Evolutionary conservation across 371 early-diverging fungal species (phyloP).

Genomic region (Syncephalastrum racemosum): DNA sequence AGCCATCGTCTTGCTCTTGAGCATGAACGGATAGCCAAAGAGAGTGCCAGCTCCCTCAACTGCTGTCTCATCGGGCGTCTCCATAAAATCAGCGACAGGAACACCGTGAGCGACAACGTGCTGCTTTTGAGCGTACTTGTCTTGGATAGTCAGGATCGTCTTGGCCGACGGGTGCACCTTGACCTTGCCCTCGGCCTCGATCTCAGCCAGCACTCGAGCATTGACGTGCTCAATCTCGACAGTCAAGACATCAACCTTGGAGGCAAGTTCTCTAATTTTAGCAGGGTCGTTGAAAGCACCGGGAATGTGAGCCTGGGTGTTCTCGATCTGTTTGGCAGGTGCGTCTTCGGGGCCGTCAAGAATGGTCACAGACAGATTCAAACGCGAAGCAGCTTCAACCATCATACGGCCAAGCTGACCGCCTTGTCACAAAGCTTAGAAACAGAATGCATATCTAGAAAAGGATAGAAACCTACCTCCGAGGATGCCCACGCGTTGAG

Average conservation of each 20-base stretch:
- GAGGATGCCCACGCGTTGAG: slow-evolving; percentile 65
- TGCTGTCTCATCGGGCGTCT: slow-evolving; percentile 51
- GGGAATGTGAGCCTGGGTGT: slow-evolving; percentile 66
- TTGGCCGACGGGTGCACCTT: slow-evolving; percentile 76
- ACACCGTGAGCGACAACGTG: slow-evolving; percentile 63
- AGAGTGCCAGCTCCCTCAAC: slow-evolving; percentile 52
- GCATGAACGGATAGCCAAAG: slow-evolving; percentile 92
- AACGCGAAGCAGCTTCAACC: slow-evolving; percentile 89
- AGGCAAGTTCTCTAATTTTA: slow-evolving; percentile 76
- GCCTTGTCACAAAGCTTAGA: slow-evolving; percentile 30
- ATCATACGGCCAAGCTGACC: slow-evolving; percentile 98
- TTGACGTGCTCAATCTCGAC: slow-evolving; percentile 98
- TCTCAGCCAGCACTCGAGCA: slow-evolving; percentile 66
- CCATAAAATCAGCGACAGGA: slow-evolving; percentile 74
- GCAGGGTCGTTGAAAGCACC: slow-evolving; percentile 80
- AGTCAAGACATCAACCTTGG: slow-evolving; percentile 79
- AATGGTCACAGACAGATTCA: slow-evolving; percentile 80
- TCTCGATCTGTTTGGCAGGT: slow-evolving; percentile 88
- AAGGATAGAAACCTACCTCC: slow-evolving; percentile 42
- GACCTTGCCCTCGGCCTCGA: slow-evolving; percentile 53
- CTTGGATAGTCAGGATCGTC: slow-evolving; percentile 89
- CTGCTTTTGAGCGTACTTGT: slow-evolving; percentile 91
- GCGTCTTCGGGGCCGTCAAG: slow-evolving; percentile 74
- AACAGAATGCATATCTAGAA: background rate
- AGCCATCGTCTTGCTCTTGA: slow-evolving; percentile 91